Percentiles rank a stretch among this genome's conserved stretches.
Conservation (phyloP, 1,284 basidiomycete species). For the Ustilago cynodontis region DNA sequence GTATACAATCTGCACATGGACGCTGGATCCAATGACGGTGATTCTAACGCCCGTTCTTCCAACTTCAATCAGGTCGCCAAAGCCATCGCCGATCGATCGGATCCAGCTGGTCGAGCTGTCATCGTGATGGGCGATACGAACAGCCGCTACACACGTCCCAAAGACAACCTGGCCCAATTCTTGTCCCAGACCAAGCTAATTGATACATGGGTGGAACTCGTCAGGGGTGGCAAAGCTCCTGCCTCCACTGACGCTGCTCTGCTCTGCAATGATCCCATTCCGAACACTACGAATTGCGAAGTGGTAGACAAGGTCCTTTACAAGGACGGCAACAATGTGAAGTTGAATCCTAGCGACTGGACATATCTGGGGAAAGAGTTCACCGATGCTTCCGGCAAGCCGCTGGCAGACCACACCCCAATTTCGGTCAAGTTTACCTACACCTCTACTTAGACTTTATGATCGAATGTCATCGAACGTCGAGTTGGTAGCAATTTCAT, state of each 20-base stretch:
- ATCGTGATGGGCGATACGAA: constrained; percentile 40
- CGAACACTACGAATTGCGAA: constrained; percentile 21
- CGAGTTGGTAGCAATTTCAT: too few relatives aligned
- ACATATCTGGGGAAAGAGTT: constrained; percentile 23
- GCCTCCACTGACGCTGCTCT: constrained; percentile 21
- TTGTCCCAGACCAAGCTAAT: constrained; percentile 18
- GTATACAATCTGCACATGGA: constrained; percentile 35
- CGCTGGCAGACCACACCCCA: constrained; percentile 25
- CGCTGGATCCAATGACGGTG: constrained; percentile 19
- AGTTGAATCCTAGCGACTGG: constrained; percentile 17
- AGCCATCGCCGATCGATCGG: constrained; percentile 21
- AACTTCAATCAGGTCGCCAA: constrained; percentile 27
- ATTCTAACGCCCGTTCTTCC: constrained; percentile 21
- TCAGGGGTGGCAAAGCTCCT: constrained; percentile 14
- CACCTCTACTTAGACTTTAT: constrained; percentile 2
- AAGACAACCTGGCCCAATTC: constrained; percentile 16
- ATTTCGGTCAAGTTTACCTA: constrained; percentile 28
- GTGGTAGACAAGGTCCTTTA: constrained; percentile 32
- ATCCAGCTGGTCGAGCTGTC: constrained; percentile 18
- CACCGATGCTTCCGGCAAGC: constrained; percentile 16
- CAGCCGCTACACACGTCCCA: constrained; percentile 25
- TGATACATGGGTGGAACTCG: constrained; percentile 28
- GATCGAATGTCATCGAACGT: background rate
- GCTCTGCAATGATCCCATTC: constrained; percentile 20
- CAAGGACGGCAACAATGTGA: constrained; percentile 16